Evolutionary conservation across 2,329 filamentous ascomycete genomes (phyloP), one percentile per base, ranked within the genome.

Genomic region (Rachicladosporium sp.): DNA sequence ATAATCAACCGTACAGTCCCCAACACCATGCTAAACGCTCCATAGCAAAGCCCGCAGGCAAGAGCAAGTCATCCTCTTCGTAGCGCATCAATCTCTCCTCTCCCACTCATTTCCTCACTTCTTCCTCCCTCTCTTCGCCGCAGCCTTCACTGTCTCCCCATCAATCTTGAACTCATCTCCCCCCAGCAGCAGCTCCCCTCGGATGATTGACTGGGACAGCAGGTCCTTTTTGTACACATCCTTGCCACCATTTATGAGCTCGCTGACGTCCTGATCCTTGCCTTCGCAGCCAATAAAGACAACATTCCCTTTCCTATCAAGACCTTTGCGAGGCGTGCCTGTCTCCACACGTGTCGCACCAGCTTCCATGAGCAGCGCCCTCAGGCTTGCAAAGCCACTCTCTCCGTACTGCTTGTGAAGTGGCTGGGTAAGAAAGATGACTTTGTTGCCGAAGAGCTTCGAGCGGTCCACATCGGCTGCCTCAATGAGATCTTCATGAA

Each of bases 361-460:
- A 6, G 58, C 58, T 4, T 56, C 54, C 29, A 51, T 53, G 12
- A 53, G 57, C 1, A 69, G 54, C 4, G 55, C 46, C 29, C 60
- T 52, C 4, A 70, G 55, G n/a, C 64, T 60, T 1, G 46, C 40
- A 44, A 63, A 68, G 2, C 51, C 52, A 27, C 23, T 27, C 3
- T 59, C 57, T 4, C 50, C 53, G n/a, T 59, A 56, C n/a, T 52
- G 49, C 12, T 49, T 51, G 30, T 57, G 57, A 10, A 66, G 52
- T 2, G 57, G 50, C 7, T 57, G 57, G 0, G 69, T 71, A 51
- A 71, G 64, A 48, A 68, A 72, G 19, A 73, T 56, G 5, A 59
- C 64, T 46, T 65, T 67, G 43, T 65, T 65, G 1, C 57, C 42
- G 50, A 76, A 74, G 0, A 73, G 63, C 40, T 67, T 65, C 33